A percentile compares a stretch with the other conserved stretches of the same genome.
phyloP scores from a whole-genome alignment of 345 rosid genomes.

The Linum trigynum region DNA sequence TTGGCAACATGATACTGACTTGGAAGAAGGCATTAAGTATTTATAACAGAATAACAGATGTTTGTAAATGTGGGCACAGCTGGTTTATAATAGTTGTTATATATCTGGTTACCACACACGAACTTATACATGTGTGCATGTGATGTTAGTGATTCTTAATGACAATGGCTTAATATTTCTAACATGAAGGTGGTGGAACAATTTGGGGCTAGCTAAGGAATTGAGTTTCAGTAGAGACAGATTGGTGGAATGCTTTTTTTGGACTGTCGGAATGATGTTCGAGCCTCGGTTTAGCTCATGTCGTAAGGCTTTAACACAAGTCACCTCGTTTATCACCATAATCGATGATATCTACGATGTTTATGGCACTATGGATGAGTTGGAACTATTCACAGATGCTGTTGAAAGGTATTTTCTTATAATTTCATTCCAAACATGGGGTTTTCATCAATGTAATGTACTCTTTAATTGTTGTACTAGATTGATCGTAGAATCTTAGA shows the following conservation, averaged over 20 bases:
- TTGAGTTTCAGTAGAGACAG: constrained; percentile 15
- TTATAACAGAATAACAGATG: too few species aligned
- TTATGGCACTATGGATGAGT: constrained; percentile 16
- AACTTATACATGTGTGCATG: too few species aligned
- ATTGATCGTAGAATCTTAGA: too few species aligned
- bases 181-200: constrained; percentile 18
- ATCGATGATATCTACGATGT: constrained; percentile 20
- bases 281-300: constrained; percentile 10
- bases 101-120: too few species aligned
- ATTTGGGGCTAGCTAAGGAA: constrained; percentile 9
- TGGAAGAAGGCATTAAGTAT: too few species aligned
- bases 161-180: not conserved
- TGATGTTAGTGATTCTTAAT: not conserved
- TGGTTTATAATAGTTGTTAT: too few species aligned
- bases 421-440: not conserved
- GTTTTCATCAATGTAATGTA: not conserved
- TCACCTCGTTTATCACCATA: constrained; percentile 5
- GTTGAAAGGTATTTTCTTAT: constrained; percentile 13
- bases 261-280: constrained; percentile 10
- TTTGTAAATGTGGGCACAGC: too few species aligned
- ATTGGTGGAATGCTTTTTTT: constrained; percentile 10
- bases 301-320: constrained; percentile 11
- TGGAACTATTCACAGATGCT: constrained; percentile 17
- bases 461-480: not conserved
- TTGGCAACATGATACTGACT: too few species aligned